Conservation (phyloP, 441 rosid species). For the Isatis lusitanica region DNA sequence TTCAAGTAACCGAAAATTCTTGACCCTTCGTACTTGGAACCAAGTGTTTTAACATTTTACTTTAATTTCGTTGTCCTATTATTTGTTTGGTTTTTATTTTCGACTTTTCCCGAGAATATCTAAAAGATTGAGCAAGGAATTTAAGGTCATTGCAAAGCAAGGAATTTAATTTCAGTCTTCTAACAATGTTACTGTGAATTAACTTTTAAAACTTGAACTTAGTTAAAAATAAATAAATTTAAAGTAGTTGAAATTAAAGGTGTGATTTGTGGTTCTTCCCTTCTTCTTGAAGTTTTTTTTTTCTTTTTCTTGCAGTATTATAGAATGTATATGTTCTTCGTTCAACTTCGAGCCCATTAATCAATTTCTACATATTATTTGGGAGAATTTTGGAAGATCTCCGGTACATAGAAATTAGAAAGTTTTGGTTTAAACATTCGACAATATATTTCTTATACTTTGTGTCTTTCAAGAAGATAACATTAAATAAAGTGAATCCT, state of each 20-base stretch:
- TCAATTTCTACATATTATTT: too few species aligned
- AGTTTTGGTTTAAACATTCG: too few species aligned
- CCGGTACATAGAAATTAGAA: too few species aligned
- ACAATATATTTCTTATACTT: too few species aligned
- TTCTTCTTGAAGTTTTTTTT: too few species aligned
- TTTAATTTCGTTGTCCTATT: not conserved
- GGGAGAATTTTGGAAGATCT: too few species aligned
- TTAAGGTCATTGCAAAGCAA: conserved; percentile 21
- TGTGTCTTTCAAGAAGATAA: not conserved
- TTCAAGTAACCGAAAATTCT: not conserved
- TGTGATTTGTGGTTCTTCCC: too few species aligned
- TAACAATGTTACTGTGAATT: not conserved
- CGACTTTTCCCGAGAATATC: not conserved
- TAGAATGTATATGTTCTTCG: too few species aligned
- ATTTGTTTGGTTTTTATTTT: not conserved
- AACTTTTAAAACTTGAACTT: not conserved
- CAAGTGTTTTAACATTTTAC: not conserved
- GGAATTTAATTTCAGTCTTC: conserved; percentile 18
- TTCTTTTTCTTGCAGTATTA: too few species aligned
- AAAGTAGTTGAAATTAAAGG: too few species aligned
- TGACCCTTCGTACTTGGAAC: conserved; percentile 7
- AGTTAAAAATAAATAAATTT: too few species aligned
- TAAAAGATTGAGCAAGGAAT: not conserved
- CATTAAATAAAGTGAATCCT: not conserved
- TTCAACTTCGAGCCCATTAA: too few species aligned